Conservation (phyloP, 192 early-diverging fungal species). For the Gonapodya prolifera region DNA sequence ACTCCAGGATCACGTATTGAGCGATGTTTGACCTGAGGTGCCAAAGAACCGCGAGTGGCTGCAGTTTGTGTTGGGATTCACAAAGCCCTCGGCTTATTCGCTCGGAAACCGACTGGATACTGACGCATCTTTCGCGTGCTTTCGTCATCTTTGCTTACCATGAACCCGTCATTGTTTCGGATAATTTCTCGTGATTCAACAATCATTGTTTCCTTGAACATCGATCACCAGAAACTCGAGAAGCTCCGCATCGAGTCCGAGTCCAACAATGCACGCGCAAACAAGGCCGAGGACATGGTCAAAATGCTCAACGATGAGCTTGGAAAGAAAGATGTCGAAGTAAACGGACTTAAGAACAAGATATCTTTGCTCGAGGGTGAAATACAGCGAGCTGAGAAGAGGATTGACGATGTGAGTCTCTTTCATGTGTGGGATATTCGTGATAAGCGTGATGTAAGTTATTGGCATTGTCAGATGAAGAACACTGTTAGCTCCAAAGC, state of each 20-base stretch:
- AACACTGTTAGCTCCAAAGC: constrained; percentile 4
- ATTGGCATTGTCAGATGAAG: background rate
- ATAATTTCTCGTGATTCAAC: too few relatives aligned
- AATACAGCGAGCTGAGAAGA: constrained; percentile 37
- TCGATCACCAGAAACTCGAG: constrained; percentile 19
- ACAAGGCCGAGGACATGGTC: constrained; percentile 40
- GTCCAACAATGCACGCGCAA: constrained; percentile 40
- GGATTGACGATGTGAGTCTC: constrained; percentile 35
- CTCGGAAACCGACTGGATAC: too few relatives aligned
- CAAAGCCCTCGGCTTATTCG: too few relatives aligned
- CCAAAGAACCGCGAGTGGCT: background rate
- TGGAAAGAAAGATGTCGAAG: constrained; percentile 58
- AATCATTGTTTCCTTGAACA: background rate
- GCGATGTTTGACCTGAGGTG: background rate
- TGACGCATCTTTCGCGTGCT: too few relatives aligned
- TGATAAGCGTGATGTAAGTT: background rate
- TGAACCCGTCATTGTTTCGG: too few relatives aligned
- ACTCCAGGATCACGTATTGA: too few relatives aligned
- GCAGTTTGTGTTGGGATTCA: background rate
- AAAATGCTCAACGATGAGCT: constrained; percentile 48
- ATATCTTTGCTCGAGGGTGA: constrained; percentile 30
- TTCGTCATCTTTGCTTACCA: too few relatives aligned
- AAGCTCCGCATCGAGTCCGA: constrained; percentile 55
- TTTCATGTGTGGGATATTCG: too few relatives aligned
- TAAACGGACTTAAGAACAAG: constrained; percentile 53